Conservation (phyloP, 257 asterid species). For the Solanum tarijense region DNA sequence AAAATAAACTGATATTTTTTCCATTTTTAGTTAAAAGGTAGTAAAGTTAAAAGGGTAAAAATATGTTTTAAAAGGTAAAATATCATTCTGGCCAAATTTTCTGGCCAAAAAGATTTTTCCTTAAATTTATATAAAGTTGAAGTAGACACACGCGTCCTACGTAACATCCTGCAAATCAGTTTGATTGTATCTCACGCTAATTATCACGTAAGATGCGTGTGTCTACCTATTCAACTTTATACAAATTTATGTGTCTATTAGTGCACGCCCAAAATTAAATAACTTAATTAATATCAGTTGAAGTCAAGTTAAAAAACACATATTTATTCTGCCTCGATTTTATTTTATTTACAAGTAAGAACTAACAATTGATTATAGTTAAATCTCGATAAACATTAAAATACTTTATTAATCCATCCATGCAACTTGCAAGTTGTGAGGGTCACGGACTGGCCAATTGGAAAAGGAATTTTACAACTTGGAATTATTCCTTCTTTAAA, state of each 20-base stretch:
- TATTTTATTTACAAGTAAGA: not conserved
- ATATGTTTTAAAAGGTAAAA: too few relatives aligned
- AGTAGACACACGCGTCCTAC: not conserved
- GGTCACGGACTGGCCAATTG: not conserved
- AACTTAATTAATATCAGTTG: too few relatives aligned
- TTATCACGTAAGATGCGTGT: too few relatives aligned
- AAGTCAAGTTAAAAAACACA: rapidly evolving
- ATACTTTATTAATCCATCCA: not conserved
- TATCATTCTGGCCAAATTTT: too few relatives aligned
- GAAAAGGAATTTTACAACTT: conserved; percentile 4
- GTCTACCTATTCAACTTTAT: too few relatives aligned
- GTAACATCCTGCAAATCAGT: not conserved
- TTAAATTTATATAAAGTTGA: too few relatives aligned
- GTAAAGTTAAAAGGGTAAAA: too few relatives aligned
- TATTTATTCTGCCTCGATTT: too few relatives aligned
- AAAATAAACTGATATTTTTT: too few relatives aligned
- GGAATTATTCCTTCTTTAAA: conserved; percentile 6
- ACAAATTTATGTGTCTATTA: too few relatives aligned
- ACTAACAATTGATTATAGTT: not conserved
- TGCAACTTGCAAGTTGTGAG: not conserved
- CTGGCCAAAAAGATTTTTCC: too few relatives aligned
- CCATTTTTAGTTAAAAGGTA: too few relatives aligned
- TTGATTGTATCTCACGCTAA: rapidly evolving
- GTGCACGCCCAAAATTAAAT: rapidly evolving
- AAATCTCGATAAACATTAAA: not conserved